Percentiles rank a stretch among this genome's conserved stretches.
phyloP scores from a whole-genome alignment of 2,329 filamentous ascomycete species.

The Penicillium sp. region DNA sequence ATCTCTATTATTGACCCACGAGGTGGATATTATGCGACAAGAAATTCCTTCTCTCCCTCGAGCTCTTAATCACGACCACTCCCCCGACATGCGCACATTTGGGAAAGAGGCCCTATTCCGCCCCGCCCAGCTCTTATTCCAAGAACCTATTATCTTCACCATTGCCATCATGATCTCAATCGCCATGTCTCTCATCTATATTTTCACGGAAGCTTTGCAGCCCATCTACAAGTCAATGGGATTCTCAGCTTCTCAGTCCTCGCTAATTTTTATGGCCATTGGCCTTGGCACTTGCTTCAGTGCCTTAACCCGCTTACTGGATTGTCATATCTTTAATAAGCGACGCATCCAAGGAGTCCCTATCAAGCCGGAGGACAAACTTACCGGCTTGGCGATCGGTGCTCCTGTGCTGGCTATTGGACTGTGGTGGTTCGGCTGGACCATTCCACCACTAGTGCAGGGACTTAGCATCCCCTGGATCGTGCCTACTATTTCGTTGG shows the following conservation, averaged over 20 bases:
- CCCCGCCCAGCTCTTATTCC: constrained; percentile 50
- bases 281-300: constrained; percentile 47
- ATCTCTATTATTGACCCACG: constrained; percentile 44
- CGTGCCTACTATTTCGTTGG: constrained; percentile 46
- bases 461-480: constrained; percentile 40
- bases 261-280: constrained; percentile 48
- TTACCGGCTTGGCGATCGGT: constrained; percentile 51
- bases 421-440: constrained; percentile 55
- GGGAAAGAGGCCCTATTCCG: constrained; percentile 44
- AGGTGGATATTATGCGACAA: constrained; percentile 36
- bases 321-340: constrained; percentile 39
- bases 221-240: constrained; percentile 46
- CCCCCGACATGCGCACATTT: constrained; percentile 43
- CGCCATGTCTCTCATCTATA: constrained; percentile 53
- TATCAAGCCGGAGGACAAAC: constrained; percentile 52
- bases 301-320: constrained; percentile 49
- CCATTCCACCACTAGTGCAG: constrained; percentile 47
- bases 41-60: constrained; percentile 20
- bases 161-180: constrained; percentile 50
- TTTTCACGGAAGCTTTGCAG: constrained; percentile 52
- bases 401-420: constrained; percentile 51
- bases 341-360: constrained; percentile 23
- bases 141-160: constrained; percentile 53
- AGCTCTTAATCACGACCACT: constrained; percentile 45
- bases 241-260: constrained; percentile 39